Evolutionary conservation across 1,139 yeast genomes (phyloP), one percentile per base, ranked within the genome.

Genomic region (Meyerozyma sp.): DNA sequence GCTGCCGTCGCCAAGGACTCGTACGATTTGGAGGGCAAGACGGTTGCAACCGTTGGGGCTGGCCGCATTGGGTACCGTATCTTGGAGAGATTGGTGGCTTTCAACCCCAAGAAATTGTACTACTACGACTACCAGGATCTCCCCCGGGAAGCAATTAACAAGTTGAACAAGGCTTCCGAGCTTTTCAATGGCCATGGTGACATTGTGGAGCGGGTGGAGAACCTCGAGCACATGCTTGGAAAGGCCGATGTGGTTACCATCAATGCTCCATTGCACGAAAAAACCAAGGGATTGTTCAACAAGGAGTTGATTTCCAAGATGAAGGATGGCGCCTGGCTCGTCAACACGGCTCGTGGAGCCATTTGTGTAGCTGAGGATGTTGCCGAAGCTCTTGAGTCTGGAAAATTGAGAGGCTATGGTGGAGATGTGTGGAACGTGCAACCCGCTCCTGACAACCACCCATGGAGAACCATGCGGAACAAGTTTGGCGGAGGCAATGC

Each of bases 331-430:
- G 78, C 94, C 13, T 79, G 84, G 73, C 70, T 85, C 50, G 88
- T 86, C 47, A 85, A 86, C 71, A 86, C 94, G 43, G 94, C 95
- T 14, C 78, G 95, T 61, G 94, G 94, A 49, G 93, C 91, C 42
- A 84, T 85, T 51, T 77, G 85, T 62, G 81, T 74, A 44, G 83
- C 81, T 41, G 74, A 85, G 52, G 94, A 81, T 54, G 86, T 85
- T 47, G 90, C 90, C 0, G 91, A 73, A 13, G 93, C 93, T 1
- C 75, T 85, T 41, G 60, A 73, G 44, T 67, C 80, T 36, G 94
- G 94, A 42, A 84, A 82, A 55, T 64, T 85, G 47, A 71, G 82
- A 52, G 91, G 93, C 41, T 85, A 86, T 59, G 93, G 91, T 55
- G 94, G 94, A 55, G 94, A 85, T 61, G 94, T 86, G 42, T 84